Evolutionary conservation across 331 rosid genomes (phyloP).

Genomic region (Cydonia oblonga): DNA sequence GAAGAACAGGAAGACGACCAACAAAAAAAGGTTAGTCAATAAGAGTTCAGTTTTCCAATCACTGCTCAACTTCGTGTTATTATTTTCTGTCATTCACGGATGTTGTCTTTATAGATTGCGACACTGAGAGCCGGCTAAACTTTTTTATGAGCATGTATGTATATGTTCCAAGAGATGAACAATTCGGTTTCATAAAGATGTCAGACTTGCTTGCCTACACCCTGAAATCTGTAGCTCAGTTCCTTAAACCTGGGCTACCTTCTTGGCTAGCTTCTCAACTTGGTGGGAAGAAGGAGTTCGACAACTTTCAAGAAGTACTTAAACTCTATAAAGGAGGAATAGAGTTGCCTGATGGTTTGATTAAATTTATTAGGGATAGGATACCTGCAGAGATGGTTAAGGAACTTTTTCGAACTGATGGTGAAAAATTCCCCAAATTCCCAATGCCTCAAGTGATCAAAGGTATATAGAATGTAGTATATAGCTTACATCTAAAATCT

Average conservation of each 20-base stretch:
- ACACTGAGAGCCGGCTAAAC: conserved; percentile 19
- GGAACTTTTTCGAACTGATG: conserved; percentile 22
- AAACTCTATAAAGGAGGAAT: conserved; percentile 30
- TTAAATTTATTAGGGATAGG: conserved; percentile 16
- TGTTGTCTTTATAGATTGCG: conserved; percentile 15
- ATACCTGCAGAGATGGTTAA: conserved; percentile 18
- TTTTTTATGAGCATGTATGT: conserved; percentile 13
- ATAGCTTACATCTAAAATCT: background rate
- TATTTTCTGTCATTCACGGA: too few species aligned
- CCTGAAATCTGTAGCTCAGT: conserved; percentile 22
- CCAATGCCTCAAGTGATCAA: conserved; percentile 32
- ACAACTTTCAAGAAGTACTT: conserved; percentile 17
- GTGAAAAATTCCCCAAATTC: conserved; percentile 21
- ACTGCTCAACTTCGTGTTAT: background rate
- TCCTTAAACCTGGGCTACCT: conserved; percentile 11
- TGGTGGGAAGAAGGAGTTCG: conserved; percentile 6
- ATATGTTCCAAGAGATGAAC: conserved; percentile 36
- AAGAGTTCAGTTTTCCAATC: background rate
- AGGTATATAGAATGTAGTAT: conserved; percentile 8
- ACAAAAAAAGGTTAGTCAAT: conserved; percentile 10
- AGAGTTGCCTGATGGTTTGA: conserved; percentile 19
- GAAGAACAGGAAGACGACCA: conserved; percentile 30
- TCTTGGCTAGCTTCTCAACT: conserved; percentile 1
- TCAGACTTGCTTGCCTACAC: conserved; percentile 31
- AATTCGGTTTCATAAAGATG: conserved; percentile 28